phyloP scores from a whole-genome alignment of 805 yeast species.

The Blastobotrys robertii region DNA sequence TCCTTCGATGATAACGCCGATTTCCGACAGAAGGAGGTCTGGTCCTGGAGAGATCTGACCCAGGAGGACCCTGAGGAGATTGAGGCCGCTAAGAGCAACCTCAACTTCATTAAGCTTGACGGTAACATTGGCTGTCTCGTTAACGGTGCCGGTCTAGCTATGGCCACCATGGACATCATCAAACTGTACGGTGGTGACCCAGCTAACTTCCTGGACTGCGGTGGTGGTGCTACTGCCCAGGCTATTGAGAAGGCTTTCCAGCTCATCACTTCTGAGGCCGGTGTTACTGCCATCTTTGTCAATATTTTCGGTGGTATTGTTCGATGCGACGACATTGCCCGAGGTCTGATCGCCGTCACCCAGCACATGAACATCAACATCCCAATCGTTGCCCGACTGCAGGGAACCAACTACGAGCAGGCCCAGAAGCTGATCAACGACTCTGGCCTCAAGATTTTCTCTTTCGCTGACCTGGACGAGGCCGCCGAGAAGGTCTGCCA shows the following conservation, averaged over 20 bases:
- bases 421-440: slow-evolving; percentile 80
- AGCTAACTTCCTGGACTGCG: slow-evolving; percentile 98
- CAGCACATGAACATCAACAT: slow-evolving; percentile 82
- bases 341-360: slow-evolving; percentile 89
- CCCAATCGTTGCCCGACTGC: slow-evolving; percentile 96
- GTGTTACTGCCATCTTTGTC: slow-evolving; percentile 91
- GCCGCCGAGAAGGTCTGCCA: slow-evolving; percentile 94
- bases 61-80: slow-evolving; percentile 99
- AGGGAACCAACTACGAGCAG: slow-evolving; percentile 90
- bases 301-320: slow-evolving; percentile 99
- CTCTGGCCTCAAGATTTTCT: slow-evolving; percentile 87
- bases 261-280: slow-evolving; percentile 79
- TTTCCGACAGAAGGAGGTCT: slow-evolving; percentile 90
- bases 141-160: slow-evolving; percentile 99
- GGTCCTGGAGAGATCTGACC: slow-evolving; percentile 91
- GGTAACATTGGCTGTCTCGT: slow-evolving; percentile 99
- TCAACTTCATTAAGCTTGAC: slow-evolving; percentile 94
- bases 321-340: slow-evolving; percentile 98
- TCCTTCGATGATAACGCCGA: slow-evolving; percentile 95
- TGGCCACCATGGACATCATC: slow-evolving; percentile 99
- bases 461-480: slow-evolving; percentile 86
- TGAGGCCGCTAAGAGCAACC: slow-evolving; percentile 78
- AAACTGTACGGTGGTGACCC: slow-evolving; percentile 98
- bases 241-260: slow-evolving; percentile 96
- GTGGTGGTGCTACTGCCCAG: slow-evolving; percentile 99